Evolutionary conservation across 108 stramenopile species (phyloP), one percentile per base, ranked within the genome.

Genomic region (Seminavis robusta): DNA sequence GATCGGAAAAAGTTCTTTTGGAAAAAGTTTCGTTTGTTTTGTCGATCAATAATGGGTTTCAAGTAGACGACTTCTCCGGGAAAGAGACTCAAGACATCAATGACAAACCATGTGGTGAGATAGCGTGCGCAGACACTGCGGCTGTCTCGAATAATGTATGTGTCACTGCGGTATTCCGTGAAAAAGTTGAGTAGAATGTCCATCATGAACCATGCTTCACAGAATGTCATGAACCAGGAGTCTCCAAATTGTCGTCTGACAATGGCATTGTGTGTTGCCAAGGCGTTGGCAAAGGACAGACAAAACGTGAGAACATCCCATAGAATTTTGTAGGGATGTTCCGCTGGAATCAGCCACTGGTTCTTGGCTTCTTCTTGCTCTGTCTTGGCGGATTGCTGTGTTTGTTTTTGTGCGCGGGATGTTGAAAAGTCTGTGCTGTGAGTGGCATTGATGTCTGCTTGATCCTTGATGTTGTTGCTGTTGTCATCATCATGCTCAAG

Each of bases 131-230:
- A 86, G 19, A 92, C 82, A n/a, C 73, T 67, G 29, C 69, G 77
- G 19, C 76, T 68, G 52, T 79, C 79, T 32, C 69, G 50, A 28
- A 85, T 69, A 4, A 88, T 66, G 29, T 74, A 53, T 13, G 86
- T 84, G 44, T 71, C 58, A 5, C 54, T 55, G 45, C 76, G 84
- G 36, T 84, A 83, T 59, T 92, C 80, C 5, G 86, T 86, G 6
- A 84, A 57, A 69, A 92, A 92, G 36, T 92, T 92, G 64, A 88
- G 68, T 11, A 88, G 40, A 37, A 92, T 86, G 51, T 92, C 90
- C 2, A 88, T 27, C 3, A 84, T 45, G 63, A 88, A 92, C 86
- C 90, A 92, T 23, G 77, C 47, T 38, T 90, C 79, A 16, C 82
- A 83, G 33, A 88, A 59, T 4, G 66, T 19, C 39, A 84, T 74